These are phyloP conservation scores for Euphrasia confusa DNA, from an alignment of 257 asterid species.

Conservation along the genomic window DNA sequence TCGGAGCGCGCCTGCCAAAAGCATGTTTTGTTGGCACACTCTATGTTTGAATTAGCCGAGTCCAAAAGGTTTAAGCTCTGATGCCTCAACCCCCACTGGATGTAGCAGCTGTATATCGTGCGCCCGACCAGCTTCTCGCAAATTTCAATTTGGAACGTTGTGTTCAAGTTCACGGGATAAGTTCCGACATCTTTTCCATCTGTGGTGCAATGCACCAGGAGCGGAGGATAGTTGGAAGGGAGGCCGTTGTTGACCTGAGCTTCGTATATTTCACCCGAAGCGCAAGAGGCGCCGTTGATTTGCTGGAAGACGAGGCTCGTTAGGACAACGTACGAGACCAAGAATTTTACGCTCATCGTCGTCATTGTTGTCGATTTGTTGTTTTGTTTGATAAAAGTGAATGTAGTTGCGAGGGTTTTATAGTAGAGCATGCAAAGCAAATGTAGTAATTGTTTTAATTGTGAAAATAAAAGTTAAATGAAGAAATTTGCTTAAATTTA, in stretches of 20 bases:
- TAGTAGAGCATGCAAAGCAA: too few species aligned
- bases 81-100: not conserved
- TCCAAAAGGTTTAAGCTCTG: not conserved
- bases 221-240: too few species aligned
- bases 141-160: not conserved
- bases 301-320: not conserved
- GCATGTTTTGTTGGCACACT: not conserved
- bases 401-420: too few species aligned
- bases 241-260: too few species aligned
- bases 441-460: too few species aligned
- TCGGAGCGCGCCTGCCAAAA: not conserved
- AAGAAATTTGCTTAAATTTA: too few species aligned
- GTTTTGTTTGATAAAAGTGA: too few species aligned
- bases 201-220: too few species aligned
- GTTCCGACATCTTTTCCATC: not conserved
- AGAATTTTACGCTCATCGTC: not conserved
- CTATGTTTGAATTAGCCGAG: not conserved
- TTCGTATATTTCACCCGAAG: not conserved
- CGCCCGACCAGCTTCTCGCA: not conserved
- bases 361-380: too few species aligned
- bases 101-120: not conserved
- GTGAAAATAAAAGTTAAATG: too few species aligned
- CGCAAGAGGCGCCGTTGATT: not conserved
- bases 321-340: not conserved
- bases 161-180: not conserved